Evolutionary conservation across 1,139 yeast species (phyloP).

Genomic region (Meyerozyma guilliermondii): DNA sequence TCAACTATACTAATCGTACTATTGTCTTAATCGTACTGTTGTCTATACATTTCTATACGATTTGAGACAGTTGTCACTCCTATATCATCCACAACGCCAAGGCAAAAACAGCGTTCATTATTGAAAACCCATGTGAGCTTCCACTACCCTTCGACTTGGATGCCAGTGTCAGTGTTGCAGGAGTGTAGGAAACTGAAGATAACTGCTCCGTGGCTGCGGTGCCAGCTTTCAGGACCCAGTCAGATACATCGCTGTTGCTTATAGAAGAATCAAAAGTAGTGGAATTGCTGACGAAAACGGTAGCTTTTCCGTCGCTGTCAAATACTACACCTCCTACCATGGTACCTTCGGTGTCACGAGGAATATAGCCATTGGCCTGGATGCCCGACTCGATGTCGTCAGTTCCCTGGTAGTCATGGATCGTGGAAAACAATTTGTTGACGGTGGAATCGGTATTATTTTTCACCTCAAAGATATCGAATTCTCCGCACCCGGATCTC

Average conservation of each 20-base stretch:
- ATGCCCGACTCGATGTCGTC: conserved; percentile 46
- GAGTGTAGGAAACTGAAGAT: conserved; percentile 10
- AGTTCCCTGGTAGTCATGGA: conserved; percentile 83
- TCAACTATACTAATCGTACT: no score
- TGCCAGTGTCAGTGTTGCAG: background rate
- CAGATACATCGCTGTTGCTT: conserved; percentile 25
- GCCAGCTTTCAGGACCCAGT: conserved; percentile 29
- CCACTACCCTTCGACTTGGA: background rate
- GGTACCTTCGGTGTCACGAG: conserved; percentile 42
- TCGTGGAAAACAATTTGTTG: conserved; percentile 67
- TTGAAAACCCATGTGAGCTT: background rate
- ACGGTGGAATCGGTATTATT: conserved; percentile 60
- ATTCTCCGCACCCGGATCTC: conserved; percentile 95
- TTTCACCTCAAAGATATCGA: conserved; percentile 77
- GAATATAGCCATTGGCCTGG: conserved; percentile 51
- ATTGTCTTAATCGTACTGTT: no score
- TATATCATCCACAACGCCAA: background rate
- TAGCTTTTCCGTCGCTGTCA: conserved; percentile 53
- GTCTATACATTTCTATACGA: no score
- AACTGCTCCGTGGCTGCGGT: conserved; percentile 17
- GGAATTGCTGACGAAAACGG: conserved; percentile 56
- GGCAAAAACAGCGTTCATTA: background rate
- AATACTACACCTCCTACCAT: conserved; percentile 72
- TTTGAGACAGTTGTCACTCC: background rate
- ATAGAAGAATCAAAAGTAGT: conserved; percentile 43